These are phyloP conservation scores for Candolleomyces aberdarensis DNA, from an alignment of 768 basidiomycete genomes.

Conservation along the genomic window DNA sequence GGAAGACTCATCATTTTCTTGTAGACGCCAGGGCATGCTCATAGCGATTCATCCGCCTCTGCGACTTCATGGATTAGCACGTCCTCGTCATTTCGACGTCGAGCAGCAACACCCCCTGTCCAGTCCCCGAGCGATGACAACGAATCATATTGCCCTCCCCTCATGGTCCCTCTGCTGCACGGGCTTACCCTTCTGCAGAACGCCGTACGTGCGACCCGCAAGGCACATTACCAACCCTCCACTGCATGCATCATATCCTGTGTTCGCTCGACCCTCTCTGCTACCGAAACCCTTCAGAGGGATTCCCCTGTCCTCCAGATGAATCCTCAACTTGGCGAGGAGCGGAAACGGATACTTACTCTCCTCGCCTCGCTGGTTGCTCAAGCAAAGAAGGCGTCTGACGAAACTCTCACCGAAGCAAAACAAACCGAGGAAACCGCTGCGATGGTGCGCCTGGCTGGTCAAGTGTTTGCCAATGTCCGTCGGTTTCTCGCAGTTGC, in stretches of 20 bases:
- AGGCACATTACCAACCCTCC: slow-evolving; percentile 87
- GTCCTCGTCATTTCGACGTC: slow-evolving; percentile 28
- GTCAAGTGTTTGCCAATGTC: slow-evolving; percentile 79
- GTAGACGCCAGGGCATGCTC: background rate
- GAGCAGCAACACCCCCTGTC: slow-evolving; percentile 38
- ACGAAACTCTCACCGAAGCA: slow-evolving; percentile 43
- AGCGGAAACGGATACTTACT: slow-evolving; percentile 79
- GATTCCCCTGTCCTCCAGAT: slow-evolving; percentile 71
- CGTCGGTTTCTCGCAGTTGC: slow-evolving; percentile 76
- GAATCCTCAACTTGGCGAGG: slow-evolving; percentile 64
- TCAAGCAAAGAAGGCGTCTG: slow-evolving; percentile 68
- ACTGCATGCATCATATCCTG: slow-evolving; percentile 94
- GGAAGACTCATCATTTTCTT: slow-evolving; percentile 9
- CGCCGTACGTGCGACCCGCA: slow-evolving; percentile 74
- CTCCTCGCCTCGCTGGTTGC: slow-evolving; percentile 80
- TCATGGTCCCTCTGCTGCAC: slow-evolving; percentile 83
- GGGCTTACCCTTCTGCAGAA: slow-evolving; percentile 83
- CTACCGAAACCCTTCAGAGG: slow-evolving; percentile 79
- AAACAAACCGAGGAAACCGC: slow-evolving; percentile 57
- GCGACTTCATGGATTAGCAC: slow-evolving; percentile 53
- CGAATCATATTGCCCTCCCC: slow-evolving; percentile 66
- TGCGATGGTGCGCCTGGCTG: slow-evolving; percentile 76
- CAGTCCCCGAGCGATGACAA: slow-evolving; percentile 46
- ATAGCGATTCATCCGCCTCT: slow-evolving; percentile 46
- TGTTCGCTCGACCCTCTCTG: slow-evolving; percentile 81